Conservation (phyloP, 495 filamentous ascomycete species). For the Physcia stellaris region DNA sequence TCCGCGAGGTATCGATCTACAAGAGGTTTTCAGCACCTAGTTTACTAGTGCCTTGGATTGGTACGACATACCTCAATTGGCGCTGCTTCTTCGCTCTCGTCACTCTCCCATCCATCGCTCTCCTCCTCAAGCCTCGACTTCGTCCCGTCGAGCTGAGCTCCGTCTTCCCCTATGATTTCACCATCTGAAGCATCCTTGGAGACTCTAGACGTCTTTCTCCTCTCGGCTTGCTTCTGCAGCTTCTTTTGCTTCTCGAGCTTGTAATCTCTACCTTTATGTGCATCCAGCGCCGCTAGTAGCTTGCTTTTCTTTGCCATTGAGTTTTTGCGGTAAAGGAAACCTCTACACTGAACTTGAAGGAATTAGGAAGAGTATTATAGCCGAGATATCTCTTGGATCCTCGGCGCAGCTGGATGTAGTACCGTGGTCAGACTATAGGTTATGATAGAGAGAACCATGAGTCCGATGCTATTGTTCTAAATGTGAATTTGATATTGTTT, state of each 20-base stretch:
- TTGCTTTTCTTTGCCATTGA: constrained; percentile 57
- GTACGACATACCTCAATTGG: not conserved
- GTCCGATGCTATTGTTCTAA: no score
- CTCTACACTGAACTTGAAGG: no score
- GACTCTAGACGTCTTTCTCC: constrained; percentile 30
- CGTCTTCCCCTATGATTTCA: constrained; percentile 16
- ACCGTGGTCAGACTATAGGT: no score
- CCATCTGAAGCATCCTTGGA: constrained; percentile 19
- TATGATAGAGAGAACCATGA: no score
- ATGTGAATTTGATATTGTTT: no score
- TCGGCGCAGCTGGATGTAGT: no score
- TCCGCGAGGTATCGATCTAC: constrained; percentile 10
- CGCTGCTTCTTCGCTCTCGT: constrained; percentile 14
- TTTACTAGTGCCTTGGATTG: not conserved
- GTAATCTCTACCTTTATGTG: constrained; percentile 54
- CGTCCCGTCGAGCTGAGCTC: constrained; percentile 6
- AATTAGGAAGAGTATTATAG: no score
- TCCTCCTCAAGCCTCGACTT: constrained; percentile 7
- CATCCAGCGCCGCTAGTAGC: constrained; percentile 49
- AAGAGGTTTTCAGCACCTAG: not conserved
- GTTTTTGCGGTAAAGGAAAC: no score
- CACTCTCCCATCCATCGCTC: constrained; percentile 21
- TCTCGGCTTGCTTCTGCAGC: constrained; percentile 36
- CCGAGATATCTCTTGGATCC: no score
- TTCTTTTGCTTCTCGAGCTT: constrained; percentile 55